Evolutionary conservation across 371 early-diverging fungal species (phyloP).

Genomic region (Entomophthora muscae): DNA sequence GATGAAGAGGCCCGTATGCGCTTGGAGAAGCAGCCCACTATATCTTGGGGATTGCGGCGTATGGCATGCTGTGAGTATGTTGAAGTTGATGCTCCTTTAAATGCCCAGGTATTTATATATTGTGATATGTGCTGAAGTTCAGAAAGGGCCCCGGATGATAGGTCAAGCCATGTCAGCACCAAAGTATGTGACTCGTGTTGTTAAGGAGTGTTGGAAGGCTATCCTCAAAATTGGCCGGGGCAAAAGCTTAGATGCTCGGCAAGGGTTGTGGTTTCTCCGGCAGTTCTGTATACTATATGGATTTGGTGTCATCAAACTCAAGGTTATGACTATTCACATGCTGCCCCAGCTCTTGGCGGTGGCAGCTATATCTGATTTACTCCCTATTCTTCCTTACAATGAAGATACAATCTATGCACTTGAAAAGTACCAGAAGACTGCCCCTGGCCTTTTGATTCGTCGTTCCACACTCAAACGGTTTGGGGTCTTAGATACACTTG

Average conservation of each 20-base stretch:
- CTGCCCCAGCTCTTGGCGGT: constrained; percentile 8
- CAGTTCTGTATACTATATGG: constrained; percentile 8
- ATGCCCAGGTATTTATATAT: not conserved
- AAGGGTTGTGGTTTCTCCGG: not conserved
- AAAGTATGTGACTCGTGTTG: constrained; percentile 1
- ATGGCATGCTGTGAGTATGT: not conserved
- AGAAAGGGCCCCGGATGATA: not conserved
- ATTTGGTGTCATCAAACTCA: constrained; percentile 10
- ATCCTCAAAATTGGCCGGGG: not conserved
- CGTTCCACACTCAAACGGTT: not conserved
- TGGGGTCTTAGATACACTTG: not conserved
- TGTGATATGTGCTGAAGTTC: not conserved
- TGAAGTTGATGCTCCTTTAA: constrained; percentile 4
- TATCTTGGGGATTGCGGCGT: constrained; percentile 2
- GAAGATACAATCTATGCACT: constrained; percentile 8
- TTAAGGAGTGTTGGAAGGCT: constrained; percentile 7
- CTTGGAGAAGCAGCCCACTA: not conserved
- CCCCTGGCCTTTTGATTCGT: not conserved
- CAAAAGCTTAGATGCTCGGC: not conserved
- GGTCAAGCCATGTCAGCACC: not conserved
- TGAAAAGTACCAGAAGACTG: not conserved
- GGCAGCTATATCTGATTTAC: not conserved
- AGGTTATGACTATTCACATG: constrained; percentile 17
- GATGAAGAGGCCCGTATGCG: not conserved
- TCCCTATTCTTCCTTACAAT: not conserved